Percentiles rank a stretch among this genome's conserved stretches.
These are phyloP conservation scores for Dictyostelium gargantuum DNA, from an alignment of 208 protist species.

Conservation along the genomic window DNA sequence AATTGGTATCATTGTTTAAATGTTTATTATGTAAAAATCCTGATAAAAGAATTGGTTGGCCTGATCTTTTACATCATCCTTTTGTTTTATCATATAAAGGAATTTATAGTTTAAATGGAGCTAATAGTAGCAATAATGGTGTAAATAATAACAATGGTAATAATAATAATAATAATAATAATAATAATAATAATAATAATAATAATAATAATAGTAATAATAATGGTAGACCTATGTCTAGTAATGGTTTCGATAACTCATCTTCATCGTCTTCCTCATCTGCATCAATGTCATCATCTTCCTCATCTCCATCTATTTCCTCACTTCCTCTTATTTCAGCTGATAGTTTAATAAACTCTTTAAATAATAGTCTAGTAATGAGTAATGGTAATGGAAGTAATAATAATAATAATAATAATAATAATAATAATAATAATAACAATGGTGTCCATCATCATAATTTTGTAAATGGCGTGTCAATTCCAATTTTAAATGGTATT, in stretches of 20 bases:
- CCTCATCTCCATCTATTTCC: not conserved
- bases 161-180: not conserved
- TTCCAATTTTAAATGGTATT: not conserved
- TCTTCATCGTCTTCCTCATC: not conserved
- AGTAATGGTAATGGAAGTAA: not conserved
- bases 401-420: not conserved
- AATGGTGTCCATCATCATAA: not conserved
- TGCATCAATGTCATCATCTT: not conserved
- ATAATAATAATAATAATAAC: not conserved
- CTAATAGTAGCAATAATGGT: not conserved
- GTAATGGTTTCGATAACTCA: not conserved
- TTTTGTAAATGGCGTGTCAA: not conserved
- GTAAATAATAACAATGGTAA: not conserved
- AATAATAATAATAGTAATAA: not conserved
- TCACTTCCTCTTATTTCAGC: not conserved
- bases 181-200: not conserved
- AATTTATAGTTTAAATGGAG: not conserved
- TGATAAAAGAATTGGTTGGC: slow-evolving; percentile 92
- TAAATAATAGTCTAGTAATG: not conserved
- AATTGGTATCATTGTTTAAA: slow-evolving; percentile 83
- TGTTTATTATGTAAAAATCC: slow-evolving; percentile 94
- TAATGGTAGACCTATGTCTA: not conserved
- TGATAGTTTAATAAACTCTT: not conserved
- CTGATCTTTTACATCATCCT: slow-evolving; percentile 76
- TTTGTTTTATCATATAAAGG: slow-evolving; percentile 66